These are phyloP conservation scores for Suaeda aralocaspica DNA, from an alignment of 148 eudicot species.

Conservation along the genomic window DNA sequence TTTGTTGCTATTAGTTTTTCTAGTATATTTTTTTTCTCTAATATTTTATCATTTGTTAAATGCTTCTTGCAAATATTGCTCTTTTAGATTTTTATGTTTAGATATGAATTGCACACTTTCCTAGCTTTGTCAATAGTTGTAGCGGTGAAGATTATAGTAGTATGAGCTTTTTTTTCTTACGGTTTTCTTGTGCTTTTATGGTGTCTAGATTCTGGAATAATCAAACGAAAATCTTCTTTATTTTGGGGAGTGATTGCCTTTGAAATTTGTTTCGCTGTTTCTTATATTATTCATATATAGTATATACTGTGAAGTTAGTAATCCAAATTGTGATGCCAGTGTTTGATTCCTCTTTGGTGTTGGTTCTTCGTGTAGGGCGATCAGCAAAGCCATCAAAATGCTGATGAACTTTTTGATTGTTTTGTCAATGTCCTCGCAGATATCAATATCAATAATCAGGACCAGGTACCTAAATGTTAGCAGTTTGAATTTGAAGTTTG, in stretches of 20 bases:
- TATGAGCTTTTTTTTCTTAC: neutral
- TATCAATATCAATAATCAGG: constrained; percentile 32
- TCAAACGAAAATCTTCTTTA: constrained; percentile 6
- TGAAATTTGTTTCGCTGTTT: neutral
- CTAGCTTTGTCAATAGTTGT: neutral
- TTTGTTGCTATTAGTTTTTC: neutral
- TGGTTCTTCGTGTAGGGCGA: constrained; percentile 41
- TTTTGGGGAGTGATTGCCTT: neutral
- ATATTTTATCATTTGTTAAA: neutral
- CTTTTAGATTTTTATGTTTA: neutral
- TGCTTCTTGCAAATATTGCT: neutral
- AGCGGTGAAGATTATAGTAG: neutral
- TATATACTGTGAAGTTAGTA: neutral
- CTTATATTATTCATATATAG: neutral
- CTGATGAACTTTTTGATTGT: constrained; percentile 55
- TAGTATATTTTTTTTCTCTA: neutral
- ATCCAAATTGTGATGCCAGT: neutral
- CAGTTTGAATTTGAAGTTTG: too few relatives aligned
- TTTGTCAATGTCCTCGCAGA: constrained; percentile 70
- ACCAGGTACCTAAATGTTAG: constrained; percentile 36
- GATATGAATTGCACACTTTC: neutral
- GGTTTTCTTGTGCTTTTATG: neutral
- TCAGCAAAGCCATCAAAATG: constrained; percentile 36
- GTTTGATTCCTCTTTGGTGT: constrained; percentile 9
- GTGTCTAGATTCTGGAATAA: constrained; percentile 9